A percentile compares a stretch with the other conserved stretches of the same genome.
These are phyloP conservation scores for Arthrobotrys megalospora DNA, from an alignment of 2,329 filamentous ascomycete genomes.

Conservation along the genomic window DNA sequence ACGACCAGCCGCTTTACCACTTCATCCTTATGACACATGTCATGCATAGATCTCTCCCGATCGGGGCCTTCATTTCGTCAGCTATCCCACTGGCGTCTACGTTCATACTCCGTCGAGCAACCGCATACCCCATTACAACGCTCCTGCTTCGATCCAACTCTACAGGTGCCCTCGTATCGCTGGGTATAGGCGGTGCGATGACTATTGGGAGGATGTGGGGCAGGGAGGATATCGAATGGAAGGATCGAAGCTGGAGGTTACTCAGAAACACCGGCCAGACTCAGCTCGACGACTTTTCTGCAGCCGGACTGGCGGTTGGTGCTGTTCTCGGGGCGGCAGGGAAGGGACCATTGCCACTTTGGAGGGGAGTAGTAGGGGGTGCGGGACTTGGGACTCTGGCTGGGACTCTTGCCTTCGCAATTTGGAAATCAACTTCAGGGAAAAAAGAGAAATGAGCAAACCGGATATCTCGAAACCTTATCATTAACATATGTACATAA, in stretches of 20 bases:
- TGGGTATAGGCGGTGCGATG: constrained; percentile 68
- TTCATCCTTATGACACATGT: constrained; percentile 75
- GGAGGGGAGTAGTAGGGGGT: constrained; percentile 69
- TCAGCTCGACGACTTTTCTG: constrained; percentile 73
- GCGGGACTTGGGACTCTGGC: constrained; percentile 39
- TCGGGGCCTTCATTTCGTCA: constrained; percentile 71
- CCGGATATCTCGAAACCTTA: neutral
- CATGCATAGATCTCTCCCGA: constrained; percentile 72
- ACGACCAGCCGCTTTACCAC: constrained; percentile 74
- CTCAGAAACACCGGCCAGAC: constrained; percentile 74
- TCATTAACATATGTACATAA: neutral
- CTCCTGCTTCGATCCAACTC: constrained; percentile 70
- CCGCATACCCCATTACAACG: constrained; percentile 64
- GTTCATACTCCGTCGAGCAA: constrained; percentile 64
- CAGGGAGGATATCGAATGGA: constrained; percentile 75
- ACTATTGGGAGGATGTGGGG: constrained; percentile 72
- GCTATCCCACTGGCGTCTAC: constrained; percentile 67
- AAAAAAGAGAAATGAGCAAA: constrained; percentile 12
- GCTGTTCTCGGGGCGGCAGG: constrained; percentile 65
- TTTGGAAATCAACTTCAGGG: constrained; percentile 33
- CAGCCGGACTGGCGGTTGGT: constrained; percentile 68
- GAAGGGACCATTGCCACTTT: constrained; percentile 65
- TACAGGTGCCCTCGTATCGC: constrained; percentile 70
- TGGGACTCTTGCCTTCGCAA: constrained; percentile 25
- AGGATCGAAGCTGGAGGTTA: constrained; percentile 76